Evolutionary conservation across 108 stramenopile species (phyloP).

Genomic region (Tribonema minus): DNA sequence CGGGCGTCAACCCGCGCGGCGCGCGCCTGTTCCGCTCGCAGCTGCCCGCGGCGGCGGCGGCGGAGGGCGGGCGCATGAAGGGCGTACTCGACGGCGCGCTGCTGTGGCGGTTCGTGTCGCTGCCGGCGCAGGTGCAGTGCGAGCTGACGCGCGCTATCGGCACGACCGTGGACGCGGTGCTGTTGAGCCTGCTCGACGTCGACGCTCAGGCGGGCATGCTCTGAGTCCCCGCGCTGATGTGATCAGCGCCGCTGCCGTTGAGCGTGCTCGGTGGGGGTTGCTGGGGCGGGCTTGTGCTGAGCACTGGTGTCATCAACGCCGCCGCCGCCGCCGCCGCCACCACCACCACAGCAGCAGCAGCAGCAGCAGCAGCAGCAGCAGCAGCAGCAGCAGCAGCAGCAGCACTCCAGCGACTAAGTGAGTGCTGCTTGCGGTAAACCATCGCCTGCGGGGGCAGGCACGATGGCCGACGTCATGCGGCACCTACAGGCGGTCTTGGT

Average conservation of each 20-base stretch:
- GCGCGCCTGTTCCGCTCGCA: not conserved
- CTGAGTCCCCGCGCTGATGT: too few species aligned
- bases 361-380: not conserved
- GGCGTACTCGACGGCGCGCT: conserved; percentile 85
- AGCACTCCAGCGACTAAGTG: too few species aligned
- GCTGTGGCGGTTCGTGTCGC: conserved; percentile 70
- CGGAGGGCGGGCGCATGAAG: conserved; percentile 72
- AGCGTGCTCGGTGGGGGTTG: too few species aligned
- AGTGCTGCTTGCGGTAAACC: too few species aligned
- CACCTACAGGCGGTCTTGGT: too few species aligned
- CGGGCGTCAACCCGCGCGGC: conserved; percentile 77
- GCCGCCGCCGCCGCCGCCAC: too few species aligned
- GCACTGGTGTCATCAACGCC: too few species aligned
- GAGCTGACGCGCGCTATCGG: conserved; percentile 88
- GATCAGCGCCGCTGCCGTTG: too few species aligned
- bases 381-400: not conserved
- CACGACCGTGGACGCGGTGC: conserved; percentile 78
- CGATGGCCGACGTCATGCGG: too few species aligned
- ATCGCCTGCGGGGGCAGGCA: too few species aligned
- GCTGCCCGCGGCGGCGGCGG: conserved; percentile 64
- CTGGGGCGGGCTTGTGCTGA: too few species aligned
- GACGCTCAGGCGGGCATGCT: conserved; percentile 2
- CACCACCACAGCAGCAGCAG: not conserved
- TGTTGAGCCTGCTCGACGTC: conserved; percentile 82
- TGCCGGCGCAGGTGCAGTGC: conserved; percentile 74